phyloP scores from a whole-genome alignment of 1,284 basidiomycete genomes.

The Lentinus polychrous region DNA sequence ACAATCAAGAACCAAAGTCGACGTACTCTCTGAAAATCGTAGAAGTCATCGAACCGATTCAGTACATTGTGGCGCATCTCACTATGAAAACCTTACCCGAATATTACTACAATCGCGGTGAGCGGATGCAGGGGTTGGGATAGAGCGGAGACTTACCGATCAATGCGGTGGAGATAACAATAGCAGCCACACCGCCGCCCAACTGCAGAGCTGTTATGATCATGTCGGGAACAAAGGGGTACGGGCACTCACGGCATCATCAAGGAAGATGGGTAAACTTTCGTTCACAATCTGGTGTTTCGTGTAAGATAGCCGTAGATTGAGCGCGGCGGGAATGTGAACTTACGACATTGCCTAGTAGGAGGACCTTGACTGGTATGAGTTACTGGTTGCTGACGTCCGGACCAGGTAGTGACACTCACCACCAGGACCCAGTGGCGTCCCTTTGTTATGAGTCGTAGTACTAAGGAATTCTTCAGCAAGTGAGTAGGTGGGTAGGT shows the following conservation, averaged over 20 bases:
- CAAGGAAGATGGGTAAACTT: conserved; percentile 90
- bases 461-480: conserved; percentile 37
- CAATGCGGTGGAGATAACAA: conserved; percentile 77
- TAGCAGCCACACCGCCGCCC: conserved; percentile 80
- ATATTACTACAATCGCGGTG: conserved; percentile 49
- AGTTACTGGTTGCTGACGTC: conserved; percentile 3
- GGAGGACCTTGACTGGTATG: conserved; percentile 49
- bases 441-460: conserved; percentile 73
- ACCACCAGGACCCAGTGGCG: conserved; percentile 95
- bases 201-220: conserved; percentile 35
- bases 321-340: no score
- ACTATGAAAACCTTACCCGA: conserved; percentile 51
- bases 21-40: conserved; percentile 39
- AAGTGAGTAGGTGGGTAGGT: background rate
- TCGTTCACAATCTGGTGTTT: conserved; percentile 74
- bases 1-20: background rate
- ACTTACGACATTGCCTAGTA: conserved; percentile 81
- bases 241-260: conserved; percentile 62
- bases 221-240: conserved; percentile 2
- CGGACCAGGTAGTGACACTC: conserved; percentile 24
- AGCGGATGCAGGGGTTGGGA: background rate
- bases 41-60: background rate
- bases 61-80: background rate
- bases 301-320: no score
- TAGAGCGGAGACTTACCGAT: conserved; percentile 49